phyloP scores from a whole-genome alignment of 257 asterid species.

The Forsythia suspensa region DNA sequence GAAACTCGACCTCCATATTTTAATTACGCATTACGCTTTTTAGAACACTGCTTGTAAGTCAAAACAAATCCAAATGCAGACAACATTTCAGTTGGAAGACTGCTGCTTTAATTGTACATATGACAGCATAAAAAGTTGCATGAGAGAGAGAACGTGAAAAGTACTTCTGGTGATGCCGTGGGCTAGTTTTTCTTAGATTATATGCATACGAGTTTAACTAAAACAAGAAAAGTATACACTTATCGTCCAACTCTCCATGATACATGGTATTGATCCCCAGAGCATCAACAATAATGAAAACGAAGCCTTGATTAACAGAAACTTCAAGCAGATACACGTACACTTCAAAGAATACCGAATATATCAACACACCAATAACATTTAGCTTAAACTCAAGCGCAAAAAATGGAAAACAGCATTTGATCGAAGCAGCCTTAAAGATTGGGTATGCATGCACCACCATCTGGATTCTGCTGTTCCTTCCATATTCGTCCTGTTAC shows the following conservation, averaged over 20 bases:
- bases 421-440: conserved; percentile 47
- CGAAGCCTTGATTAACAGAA: conserved; percentile 6
- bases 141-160: not conserved
- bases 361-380: conserved; percentile 11
- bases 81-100: not conserved
- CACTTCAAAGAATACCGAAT: conserved; percentile 19
- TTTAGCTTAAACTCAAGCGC: conserved; percentile 15
- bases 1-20: too few relatives aligned
- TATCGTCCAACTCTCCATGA: not conserved
- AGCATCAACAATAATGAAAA: conserved; percentile 3
- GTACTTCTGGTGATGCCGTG: too few relatives aligned
- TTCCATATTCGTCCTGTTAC: conserved; percentile 88
- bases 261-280: conserved; percentile 1
- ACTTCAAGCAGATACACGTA: conserved; percentile 16
- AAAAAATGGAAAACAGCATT: not conserved
- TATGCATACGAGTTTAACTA: not conserved
- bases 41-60: too few relatives aligned
- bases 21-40: too few relatives aligned
- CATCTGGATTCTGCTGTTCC: conserved; percentile 76
- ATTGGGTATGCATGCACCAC: conserved; percentile 75
- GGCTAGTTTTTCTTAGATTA: too few relatives aligned
- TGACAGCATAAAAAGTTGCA: not conserved
- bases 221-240: not conserved
- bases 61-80: not conserved
- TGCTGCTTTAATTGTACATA: not conserved